A percentile compares a stretch with the other conserved stretches of the same genome.
Conservation (phyloP, 164 flowering plant genomes). For the Buxus sempervirens region DNA sequence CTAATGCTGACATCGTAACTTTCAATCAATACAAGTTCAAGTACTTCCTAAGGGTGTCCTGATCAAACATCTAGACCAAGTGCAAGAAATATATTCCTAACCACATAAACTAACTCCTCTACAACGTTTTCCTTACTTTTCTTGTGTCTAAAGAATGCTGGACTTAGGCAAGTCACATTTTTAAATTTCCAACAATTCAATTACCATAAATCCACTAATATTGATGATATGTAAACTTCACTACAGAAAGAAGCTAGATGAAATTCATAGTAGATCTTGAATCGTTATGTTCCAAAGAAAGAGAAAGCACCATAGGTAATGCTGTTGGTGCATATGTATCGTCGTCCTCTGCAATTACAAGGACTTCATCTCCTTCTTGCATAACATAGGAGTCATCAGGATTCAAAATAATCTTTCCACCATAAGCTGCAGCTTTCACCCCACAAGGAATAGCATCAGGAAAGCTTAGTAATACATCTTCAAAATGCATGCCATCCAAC, state of each 20-base stretch:
- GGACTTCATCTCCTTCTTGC: constrained; percentile 85
- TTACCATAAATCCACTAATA: not conserved
- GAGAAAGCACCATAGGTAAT: constrained; percentile 63
- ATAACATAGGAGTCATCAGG: constrained; percentile 70
- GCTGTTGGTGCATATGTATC: constrained; percentile 63
- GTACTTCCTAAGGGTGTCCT: not conserved
- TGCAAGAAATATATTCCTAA: not conserved
- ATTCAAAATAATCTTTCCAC: constrained; percentile 74
- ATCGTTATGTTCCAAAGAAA: constrained; percentile 14
- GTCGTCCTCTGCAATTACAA: constrained; percentile 88
- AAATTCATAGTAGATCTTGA: not conserved
- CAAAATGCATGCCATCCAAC: constrained; percentile 74
- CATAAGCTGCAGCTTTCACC: constrained; percentile 56
- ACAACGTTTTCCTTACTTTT: not conserved
- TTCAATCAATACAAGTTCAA: not conserved
- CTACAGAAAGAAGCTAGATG: no score
- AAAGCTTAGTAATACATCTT: constrained; percentile 75
- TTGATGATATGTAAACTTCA: not conserved
- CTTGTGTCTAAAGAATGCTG: not conserved
- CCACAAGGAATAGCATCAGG: constrained; percentile 91
- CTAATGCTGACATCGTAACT: not conserved
- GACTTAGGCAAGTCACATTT: not conserved
- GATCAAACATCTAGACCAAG: not conserved
- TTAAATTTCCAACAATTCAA: not conserved
- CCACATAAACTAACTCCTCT: not conserved